Evolutionary conservation across 805 yeast species (phyloP).

Genomic region (Yarrowia porcina): DNA sequence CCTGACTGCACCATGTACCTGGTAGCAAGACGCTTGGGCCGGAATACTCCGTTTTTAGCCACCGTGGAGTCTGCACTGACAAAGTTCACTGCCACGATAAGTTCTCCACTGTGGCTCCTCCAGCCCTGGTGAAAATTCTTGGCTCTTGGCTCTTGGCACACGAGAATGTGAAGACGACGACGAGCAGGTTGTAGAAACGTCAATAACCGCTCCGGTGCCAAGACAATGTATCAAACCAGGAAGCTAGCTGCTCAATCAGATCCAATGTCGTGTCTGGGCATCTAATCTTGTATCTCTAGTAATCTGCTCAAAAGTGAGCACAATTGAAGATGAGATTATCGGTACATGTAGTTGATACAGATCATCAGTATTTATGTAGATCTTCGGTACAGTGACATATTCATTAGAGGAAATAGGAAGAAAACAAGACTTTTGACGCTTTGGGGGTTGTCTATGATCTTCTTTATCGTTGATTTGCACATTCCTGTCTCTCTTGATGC

Average conservation of each 20-base stretch:
- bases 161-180: not conserved
- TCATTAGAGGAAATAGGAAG: too few species aligned
- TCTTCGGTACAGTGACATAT: not conserved
- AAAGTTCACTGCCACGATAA: not conserved
- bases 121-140: not conserved
- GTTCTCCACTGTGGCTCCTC: not conserved
- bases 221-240: not conserved
- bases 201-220: not conserved
- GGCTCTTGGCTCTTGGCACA: not conserved
- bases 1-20: too few species aligned
- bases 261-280: not conserved
- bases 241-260: not conserved
- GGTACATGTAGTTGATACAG: too few species aligned
- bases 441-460: too few species aligned
- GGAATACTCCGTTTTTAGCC: too few species aligned
- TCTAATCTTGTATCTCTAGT: not conserved
- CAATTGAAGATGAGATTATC: not conserved
- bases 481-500: too few species aligned
- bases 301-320: not conserved
- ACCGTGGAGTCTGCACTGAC: not conserved
- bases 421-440: too few species aligned
- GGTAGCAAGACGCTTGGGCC: too few species aligned
- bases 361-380: too few species aligned
- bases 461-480: too few species aligned
- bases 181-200: too few species aligned